Percentiles rank a stretch among this genome's conserved stretches.
These are phyloP conservation scores for Diutina catenulata DNA, from an alignment of 1,139 yeast genomes.

Conservation along the genomic window DNA sequence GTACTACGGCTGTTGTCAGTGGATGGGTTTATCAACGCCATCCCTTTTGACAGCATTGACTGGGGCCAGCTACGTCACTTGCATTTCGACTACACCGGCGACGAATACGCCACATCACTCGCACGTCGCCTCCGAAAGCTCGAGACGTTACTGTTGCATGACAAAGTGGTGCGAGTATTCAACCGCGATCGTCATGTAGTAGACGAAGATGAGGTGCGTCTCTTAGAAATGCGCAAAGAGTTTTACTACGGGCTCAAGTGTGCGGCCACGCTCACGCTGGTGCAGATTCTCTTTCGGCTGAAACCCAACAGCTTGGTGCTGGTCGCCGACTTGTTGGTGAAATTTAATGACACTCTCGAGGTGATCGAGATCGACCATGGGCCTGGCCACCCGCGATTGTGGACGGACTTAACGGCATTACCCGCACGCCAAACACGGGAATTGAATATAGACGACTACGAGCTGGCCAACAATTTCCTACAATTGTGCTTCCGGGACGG, in stretches of 20 bases:
- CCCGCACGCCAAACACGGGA: neutral
- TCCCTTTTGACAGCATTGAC: slow-evolving; percentile 1
- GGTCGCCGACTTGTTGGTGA: slow-evolving; percentile 1
- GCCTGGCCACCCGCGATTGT: neutral
- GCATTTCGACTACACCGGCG: slow-evolving; percentile 3
- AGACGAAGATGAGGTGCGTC: neutral
- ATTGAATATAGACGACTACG: neutral
- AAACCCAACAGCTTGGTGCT: neutral
- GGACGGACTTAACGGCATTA: slow-evolving; percentile 3
- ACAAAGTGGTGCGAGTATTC: slow-evolving; percentile 3
- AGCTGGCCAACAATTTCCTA: neutral
- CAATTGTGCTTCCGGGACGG: neutral
- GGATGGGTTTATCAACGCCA: slow-evolving; percentile 4
- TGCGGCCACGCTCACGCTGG: neutral
- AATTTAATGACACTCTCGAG: neutral
- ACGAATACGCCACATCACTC: neutral
- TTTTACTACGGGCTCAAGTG: slow-evolving; percentile 2
- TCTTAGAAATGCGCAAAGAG: slow-evolving; percentile 1
- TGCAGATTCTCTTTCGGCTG: neutral
- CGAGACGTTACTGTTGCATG: slow-evolving; percentile 2
- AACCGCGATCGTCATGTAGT: neutral
- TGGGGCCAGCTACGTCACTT: neutral
- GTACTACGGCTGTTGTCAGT: neutral
- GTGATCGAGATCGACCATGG: neutral
- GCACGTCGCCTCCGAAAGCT: neutral